Base-by-base conservation (phyloP, 2,329 filamentous ascomycete genomes). In the Nannizzia gypsea region DNA sequence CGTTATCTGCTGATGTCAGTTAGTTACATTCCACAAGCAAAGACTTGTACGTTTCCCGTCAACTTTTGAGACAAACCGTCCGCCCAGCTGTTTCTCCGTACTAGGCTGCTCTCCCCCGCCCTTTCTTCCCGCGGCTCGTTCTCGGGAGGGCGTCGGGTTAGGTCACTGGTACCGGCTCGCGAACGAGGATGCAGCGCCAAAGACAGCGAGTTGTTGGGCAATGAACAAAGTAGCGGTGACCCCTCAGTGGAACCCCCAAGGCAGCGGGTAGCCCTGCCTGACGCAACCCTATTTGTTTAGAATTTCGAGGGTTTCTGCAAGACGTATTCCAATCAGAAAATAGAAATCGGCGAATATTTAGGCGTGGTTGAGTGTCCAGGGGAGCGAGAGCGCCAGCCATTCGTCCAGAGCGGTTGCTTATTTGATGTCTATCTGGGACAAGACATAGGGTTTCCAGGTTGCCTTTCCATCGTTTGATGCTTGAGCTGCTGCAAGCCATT, bases 181-280 rank as follows among this genome's bases (percentile, higher is more conserved):
- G 26, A 42, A 34, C 50, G 50, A 54, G 34, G 54, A 56, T 56
- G 17, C 54, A 56, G 56, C 38, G 56, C 56, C 56, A 58, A 48
- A 46, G 38, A 42, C n/a, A 46, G 34, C 42, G 38, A 46, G 34
- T 58, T 57, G 59, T 59, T 60, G 59, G 61, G 61, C 59, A 36
- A 58, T 11, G 58, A 57, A 61, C 26, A 15, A 64, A 64, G 56
- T 61, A 58, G 63, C 63, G 63, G 63, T 64, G 63, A 64, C 63
- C 60, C 61, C 63, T 63, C 61, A 62, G 61, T 63, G 59, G 63
- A 38, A 46, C 54, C 60, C n/a, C 38, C 15, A 17, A 60, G 56
- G 61, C 60, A 60, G 55, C 61, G 59, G 63, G 60, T 62, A 63
- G 58, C 17, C 58, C 54, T 64, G 63, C 63, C 63, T 63, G 60